phyloP scores from a whole-genome alignment of 129 eudicot genomes.

The Erigeron canadensis region DNA sequence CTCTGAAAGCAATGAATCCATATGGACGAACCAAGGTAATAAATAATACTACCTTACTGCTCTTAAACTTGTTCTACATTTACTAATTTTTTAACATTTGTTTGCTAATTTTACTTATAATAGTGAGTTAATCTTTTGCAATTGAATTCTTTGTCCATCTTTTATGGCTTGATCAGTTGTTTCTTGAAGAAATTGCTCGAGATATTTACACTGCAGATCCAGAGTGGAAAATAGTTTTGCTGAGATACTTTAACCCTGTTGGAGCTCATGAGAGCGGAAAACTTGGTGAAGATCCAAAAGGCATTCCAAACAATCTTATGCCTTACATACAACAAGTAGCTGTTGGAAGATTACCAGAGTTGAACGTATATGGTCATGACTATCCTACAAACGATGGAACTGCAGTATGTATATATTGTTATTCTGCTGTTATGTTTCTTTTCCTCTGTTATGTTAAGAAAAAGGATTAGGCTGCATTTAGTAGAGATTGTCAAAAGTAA shows the following conservation, averaged over 20 bases:
- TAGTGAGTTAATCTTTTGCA: not conserved
- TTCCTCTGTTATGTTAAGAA: not conserved
- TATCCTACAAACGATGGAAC: slow-evolving; percentile 92
- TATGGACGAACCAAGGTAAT: slow-evolving; percentile 98
- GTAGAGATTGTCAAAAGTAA: not conserved
- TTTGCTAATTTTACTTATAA: not conserved
- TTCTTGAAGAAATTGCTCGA: slow-evolving; percentile 90
- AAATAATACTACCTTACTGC: not conserved
- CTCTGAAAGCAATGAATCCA: slow-evolving; percentile 85
- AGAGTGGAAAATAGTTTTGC: slow-evolving; percentile 77
- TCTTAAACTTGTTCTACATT: not conserved
- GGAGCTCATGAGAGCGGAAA: slow-evolving; percentile 96
- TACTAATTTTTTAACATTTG: not conserved
- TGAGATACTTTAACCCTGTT: slow-evolving; percentile 93
- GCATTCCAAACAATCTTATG: slow-evolving; percentile 97
- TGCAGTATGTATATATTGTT: slow-evolving; percentile 53
- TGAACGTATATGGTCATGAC: slow-evolving; percentile 93
- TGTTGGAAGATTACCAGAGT: slow-evolving; percentile 89
- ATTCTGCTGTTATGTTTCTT: not conserved
- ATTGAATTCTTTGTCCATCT: not conserved
- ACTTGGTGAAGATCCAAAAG: slow-evolving; percentile 97
- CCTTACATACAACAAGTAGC: slow-evolving; percentile 97
- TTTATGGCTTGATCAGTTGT: slow-evolving; percentile 45
- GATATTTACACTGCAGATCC: slow-evolving; percentile 72
- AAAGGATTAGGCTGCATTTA: not conserved